Evolutionary conservation across 2,329 filamentous ascomycete species (phyloP).

Genomic region (Colletotrichum sublineola): DNA sequence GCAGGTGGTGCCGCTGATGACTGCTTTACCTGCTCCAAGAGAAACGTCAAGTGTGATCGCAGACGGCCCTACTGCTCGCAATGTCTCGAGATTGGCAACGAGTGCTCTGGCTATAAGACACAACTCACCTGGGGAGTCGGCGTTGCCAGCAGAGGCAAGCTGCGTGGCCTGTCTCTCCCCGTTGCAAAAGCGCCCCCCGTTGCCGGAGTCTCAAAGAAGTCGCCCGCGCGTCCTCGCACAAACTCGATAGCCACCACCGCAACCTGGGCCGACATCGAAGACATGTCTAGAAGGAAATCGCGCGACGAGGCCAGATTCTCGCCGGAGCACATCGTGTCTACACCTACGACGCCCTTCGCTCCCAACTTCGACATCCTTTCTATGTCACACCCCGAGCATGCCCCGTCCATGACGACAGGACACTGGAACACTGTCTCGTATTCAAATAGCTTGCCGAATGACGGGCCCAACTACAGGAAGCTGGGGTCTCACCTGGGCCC

Average conservation of each 20-base stretch:
- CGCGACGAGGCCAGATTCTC: constrained; percentile 55
- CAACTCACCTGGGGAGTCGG: constrained; percentile 97
- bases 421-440: constrained; percentile 64
- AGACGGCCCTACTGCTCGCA: constrained; percentile 94
- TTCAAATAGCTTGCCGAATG: constrained; percentile 56
- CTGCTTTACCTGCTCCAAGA: constrained; percentile 93
- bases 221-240: constrained; percentile 59
- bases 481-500: constrained; percentile 54
- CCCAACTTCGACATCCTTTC: constrained; percentile 64
- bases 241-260: constrained; percentile 57
- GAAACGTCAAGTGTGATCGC: constrained; percentile 88
- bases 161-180: constrained; percentile 86
- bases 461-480: constrained; percentile 60
- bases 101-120: constrained; percentile 97
- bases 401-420: constrained; percentile 55
- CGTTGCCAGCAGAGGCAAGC: constrained; percentile 94
- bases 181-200: constrained; percentile 73
- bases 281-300: constrained; percentile 50
- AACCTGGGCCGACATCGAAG: constrained; percentile 57
- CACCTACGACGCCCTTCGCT: constrained; percentile 58
- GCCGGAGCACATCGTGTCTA: constrained; percentile 56
- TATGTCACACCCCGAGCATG: constrained; percentile 62
- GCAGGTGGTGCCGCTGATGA: constrained; percentile 92
- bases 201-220: constrained; percentile 63
- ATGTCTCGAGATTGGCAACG: constrained; percentile 90